A percentile compares a stretch with the other conserved stretches of the same genome.
phyloP scores from a whole-genome alignment of 208 protist genomes.

The Trypanosoma grayi region DNA sequence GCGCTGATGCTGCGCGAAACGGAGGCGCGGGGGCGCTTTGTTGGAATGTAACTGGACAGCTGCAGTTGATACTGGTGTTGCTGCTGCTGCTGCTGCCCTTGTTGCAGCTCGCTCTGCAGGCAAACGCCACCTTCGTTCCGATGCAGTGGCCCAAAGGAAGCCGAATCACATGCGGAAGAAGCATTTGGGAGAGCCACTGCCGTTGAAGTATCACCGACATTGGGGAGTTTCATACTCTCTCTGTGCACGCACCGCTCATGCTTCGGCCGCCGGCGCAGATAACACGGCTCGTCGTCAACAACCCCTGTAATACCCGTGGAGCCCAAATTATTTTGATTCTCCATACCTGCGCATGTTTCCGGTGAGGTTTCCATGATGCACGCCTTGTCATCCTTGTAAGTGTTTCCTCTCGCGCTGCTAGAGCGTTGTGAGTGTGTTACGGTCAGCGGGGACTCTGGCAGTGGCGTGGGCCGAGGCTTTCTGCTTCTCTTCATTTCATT shows the following conservation, averaged over 20 bases:
- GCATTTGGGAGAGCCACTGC: neutral
- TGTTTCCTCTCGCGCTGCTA: too few relatives aligned
- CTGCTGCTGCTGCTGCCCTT: too few relatives aligned
- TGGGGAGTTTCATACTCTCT: neutral
- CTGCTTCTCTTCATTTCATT: too few relatives aligned
- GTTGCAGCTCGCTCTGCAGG: too few relatives aligned
- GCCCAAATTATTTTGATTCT: neutral
- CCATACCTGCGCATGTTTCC: neutral
- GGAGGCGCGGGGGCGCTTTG: neutral
- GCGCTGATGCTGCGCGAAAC: constrained; percentile 16
- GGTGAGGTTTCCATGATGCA: too few relatives aligned
- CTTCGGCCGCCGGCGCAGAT: too few relatives aligned
- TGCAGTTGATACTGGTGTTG: neutral
- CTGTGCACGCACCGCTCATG: too few relatives aligned
- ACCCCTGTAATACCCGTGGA: neutral
- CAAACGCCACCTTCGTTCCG: too few relatives aligned
- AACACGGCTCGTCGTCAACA: constrained; percentile 8
- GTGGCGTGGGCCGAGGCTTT: too few relatives aligned
- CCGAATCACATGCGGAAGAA: neutral
- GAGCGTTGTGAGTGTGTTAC: too few relatives aligned
- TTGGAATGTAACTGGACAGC: neutral
- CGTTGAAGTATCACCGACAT: neutral
- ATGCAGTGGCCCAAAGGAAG: neutral
- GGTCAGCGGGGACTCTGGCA: too few relatives aligned
- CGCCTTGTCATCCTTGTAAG: too few relatives aligned